These are phyloP conservation scores for Colletotrichum trifolii DNA, from an alignment of 2,329 filamentous ascomycete genomes.

Conservation along the genomic window DNA sequence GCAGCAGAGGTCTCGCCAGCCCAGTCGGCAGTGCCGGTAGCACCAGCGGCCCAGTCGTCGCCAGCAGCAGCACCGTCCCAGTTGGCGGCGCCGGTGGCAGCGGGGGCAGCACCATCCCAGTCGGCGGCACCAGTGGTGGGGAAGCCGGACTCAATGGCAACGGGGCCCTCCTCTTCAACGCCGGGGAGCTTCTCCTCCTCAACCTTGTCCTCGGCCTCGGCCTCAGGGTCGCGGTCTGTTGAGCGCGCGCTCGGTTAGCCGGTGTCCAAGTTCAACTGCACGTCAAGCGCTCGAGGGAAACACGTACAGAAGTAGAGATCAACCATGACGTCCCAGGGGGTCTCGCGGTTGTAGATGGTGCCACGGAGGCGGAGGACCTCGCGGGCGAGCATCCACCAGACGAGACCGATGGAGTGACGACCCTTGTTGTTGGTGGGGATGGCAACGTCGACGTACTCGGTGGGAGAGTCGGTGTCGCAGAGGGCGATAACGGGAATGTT, in stretches of 20 bases:
- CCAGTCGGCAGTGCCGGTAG: constrained; percentile 71
- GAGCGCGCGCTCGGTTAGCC: constrained; percentile 16
- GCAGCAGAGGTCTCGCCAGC: constrained; percentile 67
- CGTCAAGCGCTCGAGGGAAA: not conserved
- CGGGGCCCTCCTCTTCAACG: constrained; percentile 85
- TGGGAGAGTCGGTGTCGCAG: constrained; percentile 98
- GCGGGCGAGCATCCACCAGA: constrained; percentile 99
- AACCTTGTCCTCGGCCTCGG: constrained; percentile 98
- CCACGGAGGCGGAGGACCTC: constrained; percentile 99
- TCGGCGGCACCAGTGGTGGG: constrained; percentile 70
- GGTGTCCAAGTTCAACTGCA: not conserved
- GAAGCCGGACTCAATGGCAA: constrained; percentile 83
- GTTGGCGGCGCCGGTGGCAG: constrained; percentile 67
- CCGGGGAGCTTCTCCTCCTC: constrained; percentile 92
- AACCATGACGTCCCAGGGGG: constrained; percentile 99
- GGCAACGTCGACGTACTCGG: constrained; percentile 99
- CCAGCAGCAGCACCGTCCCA: constrained; percentile 65
- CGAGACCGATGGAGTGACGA: constrained; percentile 96
- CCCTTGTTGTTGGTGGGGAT: constrained; percentile 99
- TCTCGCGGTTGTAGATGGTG: constrained; percentile 94
- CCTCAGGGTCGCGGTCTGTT: constrained; percentile 94
- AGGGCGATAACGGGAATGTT: constrained; percentile 99
- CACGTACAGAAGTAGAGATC: constrained; percentile 97
- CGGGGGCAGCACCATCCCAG: constrained; percentile 86
- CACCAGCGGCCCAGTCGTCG: constrained; percentile 69